Base-by-base conservation (phyloP, 495 filamentous ascomycete species). In the Penicillium psychrofluorescens region DNA sequence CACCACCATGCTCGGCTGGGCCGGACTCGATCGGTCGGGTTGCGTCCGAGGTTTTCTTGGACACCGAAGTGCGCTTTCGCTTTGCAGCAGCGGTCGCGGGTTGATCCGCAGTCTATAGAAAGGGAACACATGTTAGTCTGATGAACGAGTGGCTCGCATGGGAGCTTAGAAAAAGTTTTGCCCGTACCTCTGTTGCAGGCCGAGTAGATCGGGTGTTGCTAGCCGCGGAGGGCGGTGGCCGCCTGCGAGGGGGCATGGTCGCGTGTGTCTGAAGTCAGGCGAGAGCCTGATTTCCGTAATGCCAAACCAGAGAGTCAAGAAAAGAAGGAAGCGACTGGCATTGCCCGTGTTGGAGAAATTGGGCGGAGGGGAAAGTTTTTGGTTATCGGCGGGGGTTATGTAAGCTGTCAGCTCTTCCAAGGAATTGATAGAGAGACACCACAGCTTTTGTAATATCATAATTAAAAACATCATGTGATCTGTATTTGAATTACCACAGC, bases 171-270 rank as follows among this genome's bases (percentile, higher is more conserved):
- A 59, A 60, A 61, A 51, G 44, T 55, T 61, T 61, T 58, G 51
- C 53, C 4, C 22, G 4, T 60, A 61, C 57, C 58, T 53, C 53
- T 31, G 22, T 22, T 22, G 61, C 49, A 13, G 58, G 45, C 32
- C 48, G 53, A 11, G 32, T 12, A 10, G 32, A 34, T 38, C 53
- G 53, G 38, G 42, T 41, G 22, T 55, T 41, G 30, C 44, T 48
- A 22, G 53, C 51, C 45, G 55, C 55, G 44, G 55, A 45, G 36
- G 61, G 44, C 47, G 59, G 58, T 34, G 53, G 46, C 53, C 51
- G 58, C 45, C 47, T 62, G 47, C 58, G 61, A 45, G 58, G 61
- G 41, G 61, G 55, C 61, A 64, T 64, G 16, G 38, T 55, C 15
- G 41, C 31, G 44, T 46, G 33, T 22, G 27, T 37, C 45, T 40